phyloP scores from a whole-genome alignment of 2,329 filamentous ascomycete genomes.

The Ophiostoma sp. region DNA sequence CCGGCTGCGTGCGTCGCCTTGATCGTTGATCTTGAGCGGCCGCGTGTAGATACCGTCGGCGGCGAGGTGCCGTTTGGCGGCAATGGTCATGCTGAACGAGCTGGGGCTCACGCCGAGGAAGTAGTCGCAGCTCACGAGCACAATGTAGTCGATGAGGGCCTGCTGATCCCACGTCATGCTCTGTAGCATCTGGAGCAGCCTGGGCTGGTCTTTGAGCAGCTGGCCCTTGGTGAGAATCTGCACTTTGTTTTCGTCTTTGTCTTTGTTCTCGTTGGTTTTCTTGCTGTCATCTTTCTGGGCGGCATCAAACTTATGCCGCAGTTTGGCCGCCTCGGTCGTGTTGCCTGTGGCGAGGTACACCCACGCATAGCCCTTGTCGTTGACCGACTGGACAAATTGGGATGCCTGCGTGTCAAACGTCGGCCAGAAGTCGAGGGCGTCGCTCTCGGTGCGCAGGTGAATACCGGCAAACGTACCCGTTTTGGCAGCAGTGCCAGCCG shows the following conservation, averaged over 20 bases:
- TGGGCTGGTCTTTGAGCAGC: constrained; percentile 30
- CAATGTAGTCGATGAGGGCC: constrained; percentile 40
- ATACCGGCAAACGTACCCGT: constrained; percentile 35
- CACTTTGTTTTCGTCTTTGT: neutral
- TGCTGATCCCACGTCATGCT: constrained; percentile 42
- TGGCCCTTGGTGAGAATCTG: constrained; percentile 36
- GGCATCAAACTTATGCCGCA: constrained; percentile 30
- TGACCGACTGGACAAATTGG: constrained; percentile 37
- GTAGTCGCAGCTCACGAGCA: constrained; percentile 37
- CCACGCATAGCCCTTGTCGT: constrained; percentile 33
- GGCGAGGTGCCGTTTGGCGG: constrained; percentile 42
- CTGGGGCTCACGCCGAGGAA: constrained; percentile 44
- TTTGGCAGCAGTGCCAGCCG: too few species aligned
- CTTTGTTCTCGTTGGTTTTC: constrained; percentile 20
- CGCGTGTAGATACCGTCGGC: constrained; percentile 39
- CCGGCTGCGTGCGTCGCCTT: constrained; percentile 40
- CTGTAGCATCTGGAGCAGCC: constrained; percentile 34
- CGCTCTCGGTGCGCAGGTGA: constrained; percentile 45
- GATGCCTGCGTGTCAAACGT: constrained; percentile 39
- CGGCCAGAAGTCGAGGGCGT: constrained; percentile 44
- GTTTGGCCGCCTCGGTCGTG: constrained; percentile 38
- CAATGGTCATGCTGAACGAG: constrained; percentile 45
- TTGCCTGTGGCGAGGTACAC: constrained; percentile 46
- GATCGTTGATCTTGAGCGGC: constrained; percentile 40
- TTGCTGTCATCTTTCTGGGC: constrained; percentile 20